Evolutionary conservation across 495 filamentous ascomycete genomes (phyloP).

Genomic region (Penicillium mononematosum): DNA sequence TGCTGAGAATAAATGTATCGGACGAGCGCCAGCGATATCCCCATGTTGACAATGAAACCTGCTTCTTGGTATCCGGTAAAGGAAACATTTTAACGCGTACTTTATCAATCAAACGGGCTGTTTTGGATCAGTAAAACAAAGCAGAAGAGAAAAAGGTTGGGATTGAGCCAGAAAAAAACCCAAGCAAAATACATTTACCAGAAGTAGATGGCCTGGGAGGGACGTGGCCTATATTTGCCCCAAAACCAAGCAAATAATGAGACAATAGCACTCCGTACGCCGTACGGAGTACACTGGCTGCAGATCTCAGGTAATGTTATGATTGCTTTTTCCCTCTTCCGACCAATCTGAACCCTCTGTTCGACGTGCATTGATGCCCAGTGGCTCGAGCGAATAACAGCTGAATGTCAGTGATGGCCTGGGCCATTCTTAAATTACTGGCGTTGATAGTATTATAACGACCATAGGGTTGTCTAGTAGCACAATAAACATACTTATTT

Average conservation of each 20-base stretch:
- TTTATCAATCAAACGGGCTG: background rate
- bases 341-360: background rate
- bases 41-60: background rate
- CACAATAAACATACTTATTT: background rate
- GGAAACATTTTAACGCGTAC: background rate
- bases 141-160: background rate
- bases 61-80: background rate
- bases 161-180: background rate
- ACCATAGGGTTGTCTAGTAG: background rate
- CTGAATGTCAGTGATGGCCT: background rate
- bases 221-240: background rate
- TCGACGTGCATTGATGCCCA: constrained; percentile 1
- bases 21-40: constrained; percentile 6
- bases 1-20: constrained; percentile 7
- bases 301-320: background rate
- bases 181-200: background rate
- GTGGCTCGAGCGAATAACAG: background rate
- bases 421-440: background rate
- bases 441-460: background rate
- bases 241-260: background rate
- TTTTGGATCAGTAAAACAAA: background rate
- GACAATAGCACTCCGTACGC: background rate
- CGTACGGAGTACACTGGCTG: background rate
- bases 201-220: background rate
- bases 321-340: background rate